phyloP scores from a whole-genome alignment of 192 early-diverging fungal genomes.

The Entophlyctis helioformis region DNA sequence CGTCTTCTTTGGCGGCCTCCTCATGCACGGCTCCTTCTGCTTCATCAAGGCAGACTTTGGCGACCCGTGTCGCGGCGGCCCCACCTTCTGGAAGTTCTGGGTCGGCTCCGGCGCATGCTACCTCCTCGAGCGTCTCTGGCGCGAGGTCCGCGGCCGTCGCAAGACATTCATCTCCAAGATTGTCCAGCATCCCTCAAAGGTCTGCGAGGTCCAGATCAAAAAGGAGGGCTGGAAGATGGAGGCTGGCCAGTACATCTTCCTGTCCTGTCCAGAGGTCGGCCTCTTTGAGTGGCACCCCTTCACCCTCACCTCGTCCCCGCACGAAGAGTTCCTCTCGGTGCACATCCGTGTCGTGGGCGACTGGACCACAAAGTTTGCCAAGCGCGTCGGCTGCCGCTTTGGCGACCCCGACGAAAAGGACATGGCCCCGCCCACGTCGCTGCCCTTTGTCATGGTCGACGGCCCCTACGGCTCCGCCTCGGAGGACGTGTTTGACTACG shows the following conservation, averaged over 20 bases:
- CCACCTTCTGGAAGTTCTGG: slow-evolving; percentile 75
- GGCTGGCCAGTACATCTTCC: slow-evolving; percentile 71
- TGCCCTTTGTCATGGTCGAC: slow-evolving; percentile 64
- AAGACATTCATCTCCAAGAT: slow-evolving; percentile 67
- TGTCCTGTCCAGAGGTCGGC: slow-evolving; percentile 63
- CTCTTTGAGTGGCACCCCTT: slow-evolving; percentile 73
- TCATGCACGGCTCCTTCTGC: slow-evolving; percentile 77
- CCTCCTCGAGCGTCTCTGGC: slow-evolving; percentile 55
- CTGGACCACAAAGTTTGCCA: slow-evolving; percentile 59
- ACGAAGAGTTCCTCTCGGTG: slow-evolving; percentile 62
- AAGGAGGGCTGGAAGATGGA: slow-evolving; percentile 45
- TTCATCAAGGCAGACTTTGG: slow-evolving; percentile 51
- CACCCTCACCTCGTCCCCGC: slow-evolving; percentile 68
- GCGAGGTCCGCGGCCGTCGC: slow-evolving; percentile 56
- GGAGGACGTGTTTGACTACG: slow-evolving; percentile 76
- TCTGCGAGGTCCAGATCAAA: slow-evolving; percentile 68
- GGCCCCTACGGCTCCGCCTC: slow-evolving; percentile 69
- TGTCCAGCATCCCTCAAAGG: slow-evolving; percentile 70
- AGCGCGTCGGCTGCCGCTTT: slow-evolving; percentile 57
- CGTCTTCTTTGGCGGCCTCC: slow-evolving; percentile 66
- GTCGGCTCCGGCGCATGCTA: slow-evolving; percentile 53
- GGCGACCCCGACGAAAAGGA: slow-evolving; percentile 25
- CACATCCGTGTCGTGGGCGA: slow-evolving; percentile 70
- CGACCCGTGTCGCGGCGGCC: slow-evolving; percentile 53
- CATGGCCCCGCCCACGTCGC: slow-evolving; percentile 25